A percentile compares a stretch with the other conserved stretches of the same genome.
Evolutionary conservation across 371 early-diverging fungal species (phyloP).

Genomic region (Apophysomyces trapeziformis): DNA sequence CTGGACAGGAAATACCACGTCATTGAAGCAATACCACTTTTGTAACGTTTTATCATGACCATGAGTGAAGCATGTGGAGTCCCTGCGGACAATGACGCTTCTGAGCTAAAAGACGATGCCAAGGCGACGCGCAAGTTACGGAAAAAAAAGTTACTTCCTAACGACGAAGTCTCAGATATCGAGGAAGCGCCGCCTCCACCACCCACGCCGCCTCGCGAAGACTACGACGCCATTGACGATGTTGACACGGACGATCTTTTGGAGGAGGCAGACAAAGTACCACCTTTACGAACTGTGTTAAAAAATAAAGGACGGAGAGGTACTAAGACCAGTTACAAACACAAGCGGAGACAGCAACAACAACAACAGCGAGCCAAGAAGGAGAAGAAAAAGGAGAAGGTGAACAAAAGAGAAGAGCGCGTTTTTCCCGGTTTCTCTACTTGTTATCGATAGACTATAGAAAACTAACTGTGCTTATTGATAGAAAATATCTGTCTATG

Average conservation of each 20-base stretch:
- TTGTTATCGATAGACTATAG: background rate
- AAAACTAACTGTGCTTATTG: background rate
- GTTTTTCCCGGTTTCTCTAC: no score
- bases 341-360: background rate
- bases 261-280: constrained; percentile 17
- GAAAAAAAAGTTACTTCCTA: constrained; percentile 7
- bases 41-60: background rate
- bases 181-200: constrained; percentile 10
- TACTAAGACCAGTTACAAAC: background rate
- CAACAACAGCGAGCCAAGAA: constrained; percentile 13
- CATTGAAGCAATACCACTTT: background rate
- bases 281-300: constrained; percentile 12
- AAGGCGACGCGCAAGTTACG: constrained; percentile 18
- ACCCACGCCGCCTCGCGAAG: background rate
- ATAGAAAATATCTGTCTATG: constrained; percentile 27
- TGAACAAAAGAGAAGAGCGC: background rate
- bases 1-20: background rate
- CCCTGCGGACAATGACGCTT: background rate
- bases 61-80: background rate
- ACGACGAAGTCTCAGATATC: constrained; percentile 14
- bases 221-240: constrained; percentile 20
- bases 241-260: constrained; percentile 25
- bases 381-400: constrained; percentile 10
- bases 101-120: background rate
- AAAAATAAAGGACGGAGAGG: constrained; percentile 14